phyloP scores from a whole-genome alignment of 768 basidiomycete genomes.

The Mycena metata region DNA sequence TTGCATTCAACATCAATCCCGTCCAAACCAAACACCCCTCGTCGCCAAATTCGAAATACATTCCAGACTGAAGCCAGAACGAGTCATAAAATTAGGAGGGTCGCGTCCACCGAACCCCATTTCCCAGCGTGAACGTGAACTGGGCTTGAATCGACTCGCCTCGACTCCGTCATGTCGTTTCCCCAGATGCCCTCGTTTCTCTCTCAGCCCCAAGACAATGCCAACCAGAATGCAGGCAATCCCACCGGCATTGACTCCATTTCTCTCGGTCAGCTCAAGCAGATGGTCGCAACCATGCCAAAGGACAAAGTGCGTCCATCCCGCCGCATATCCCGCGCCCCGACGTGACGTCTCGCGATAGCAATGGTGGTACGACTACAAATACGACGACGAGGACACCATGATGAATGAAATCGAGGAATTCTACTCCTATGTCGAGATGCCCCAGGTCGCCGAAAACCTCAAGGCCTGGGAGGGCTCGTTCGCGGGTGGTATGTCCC shows the following conservation, averaged over 20 bases:
- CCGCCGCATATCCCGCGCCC: conserved; percentile 24
- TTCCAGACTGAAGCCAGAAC: too few relatives aligned
- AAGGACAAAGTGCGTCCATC: conserved; percentile 30
- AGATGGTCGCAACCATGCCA: conserved; percentile 62
- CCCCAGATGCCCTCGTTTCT: conserved; percentile 33
- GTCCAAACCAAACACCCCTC: too few relatives aligned
- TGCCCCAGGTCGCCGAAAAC: conserved; percentile 90
- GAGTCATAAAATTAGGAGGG: too few relatives aligned
- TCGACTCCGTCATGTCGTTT: conserved; percentile 18
- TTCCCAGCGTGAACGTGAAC: too few relatives aligned
- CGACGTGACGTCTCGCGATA: conserved; percentile 51
- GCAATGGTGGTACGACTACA: conserved; percentile 92
- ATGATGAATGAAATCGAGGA: conserved; percentile 97
- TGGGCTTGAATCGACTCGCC: too few relatives aligned
- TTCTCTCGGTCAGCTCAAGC: conserved; percentile 84
- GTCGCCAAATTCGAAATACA: too few relatives aligned
- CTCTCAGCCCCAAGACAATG: conserved; percentile 41
- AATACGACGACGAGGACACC: conserved; percentile 96
- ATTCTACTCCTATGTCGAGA: conserved; percentile 97
- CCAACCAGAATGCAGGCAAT: conserved; percentile 43
- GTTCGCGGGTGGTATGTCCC: conserved; percentile 76
- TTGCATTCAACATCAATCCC: too few relatives aligned
- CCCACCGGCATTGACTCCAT: conserved; percentile 72
- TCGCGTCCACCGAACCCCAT: too few relatives aligned
- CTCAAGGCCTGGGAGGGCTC: conserved; percentile 90